Evolutionary conservation across 139 green algal genomes (phyloP).

Genomic region (Tetraselmis striata): DNA sequence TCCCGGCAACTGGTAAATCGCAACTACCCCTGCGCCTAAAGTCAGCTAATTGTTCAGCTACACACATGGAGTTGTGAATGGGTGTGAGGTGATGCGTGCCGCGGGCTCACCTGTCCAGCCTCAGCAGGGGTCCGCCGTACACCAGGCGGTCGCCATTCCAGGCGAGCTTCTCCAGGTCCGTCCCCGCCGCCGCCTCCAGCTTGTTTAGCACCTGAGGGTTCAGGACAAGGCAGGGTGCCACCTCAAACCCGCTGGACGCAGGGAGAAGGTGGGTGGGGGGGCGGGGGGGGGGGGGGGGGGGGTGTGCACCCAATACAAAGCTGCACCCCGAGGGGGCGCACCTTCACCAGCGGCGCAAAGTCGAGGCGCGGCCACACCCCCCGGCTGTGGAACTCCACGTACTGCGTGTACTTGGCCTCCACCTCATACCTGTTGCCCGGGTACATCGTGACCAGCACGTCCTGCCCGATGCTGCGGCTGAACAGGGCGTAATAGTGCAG

Average conservation of each 20-base stretch:
- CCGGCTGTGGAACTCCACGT: slow-evolving; percentile 38
- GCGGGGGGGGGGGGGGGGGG: not conserved
- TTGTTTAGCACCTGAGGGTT: slow-evolving; percentile 32
- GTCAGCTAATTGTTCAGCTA: too few species aligned
- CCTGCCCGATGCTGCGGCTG: slow-evolving; percentile 40
- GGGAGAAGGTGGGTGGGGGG: not conserved
- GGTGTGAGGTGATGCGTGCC: too few species aligned
- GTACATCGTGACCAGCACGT: slow-evolving; percentile 43
- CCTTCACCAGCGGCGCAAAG: slow-evolving; percentile 38
- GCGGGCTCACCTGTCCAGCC: slow-evolving; percentile 35
- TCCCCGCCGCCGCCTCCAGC: slow-evolving; percentile 26
- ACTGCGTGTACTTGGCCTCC: slow-evolving; percentile 66
- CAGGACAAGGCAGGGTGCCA: not conserved
- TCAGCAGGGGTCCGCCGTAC: slow-evolving; percentile 51
- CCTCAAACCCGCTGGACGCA: not conserved
- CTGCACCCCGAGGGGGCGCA: too few species aligned
- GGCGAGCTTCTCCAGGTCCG: not conserved
- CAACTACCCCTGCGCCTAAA: too few species aligned
- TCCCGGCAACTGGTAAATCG: too few species aligned
- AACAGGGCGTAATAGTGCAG: slow-evolving; percentile 63
- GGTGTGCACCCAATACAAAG: not conserved
- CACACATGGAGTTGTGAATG: too few species aligned
- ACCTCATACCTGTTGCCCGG: slow-evolving; percentile 40
- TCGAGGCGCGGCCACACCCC: slow-evolving; percentile 49
- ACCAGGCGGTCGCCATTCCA: slow-evolving; percentile 22